Percentiles rank a stretch among this genome's conserved stretches.
Evolutionary conservation across 2,329 filamentous ascomycete species (phyloP).

Genomic region (Xylariales sp.): DNA sequence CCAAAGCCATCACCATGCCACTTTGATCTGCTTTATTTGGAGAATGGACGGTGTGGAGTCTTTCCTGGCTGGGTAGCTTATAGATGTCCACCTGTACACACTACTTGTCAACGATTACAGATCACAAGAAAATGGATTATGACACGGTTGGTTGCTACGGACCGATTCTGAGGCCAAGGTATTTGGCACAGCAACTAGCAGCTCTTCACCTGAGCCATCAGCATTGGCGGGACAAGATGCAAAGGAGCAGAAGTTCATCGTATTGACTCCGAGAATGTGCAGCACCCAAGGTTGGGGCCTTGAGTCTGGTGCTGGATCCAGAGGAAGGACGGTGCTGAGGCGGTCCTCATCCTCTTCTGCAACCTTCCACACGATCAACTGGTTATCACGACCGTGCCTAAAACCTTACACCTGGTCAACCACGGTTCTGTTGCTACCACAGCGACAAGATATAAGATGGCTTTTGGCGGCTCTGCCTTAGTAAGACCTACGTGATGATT

Average conservation of each 20-base stretch:
- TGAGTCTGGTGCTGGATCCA: slow-evolving; percentile 51
- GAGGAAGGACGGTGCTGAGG: slow-evolving; percentile 66
- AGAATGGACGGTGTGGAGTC: slow-evolving; percentile 52
- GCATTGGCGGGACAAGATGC: slow-evolving; percentile 47
- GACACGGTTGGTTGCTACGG: slow-evolving; percentile 20
- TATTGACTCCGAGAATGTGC: slow-evolving; percentile 79
- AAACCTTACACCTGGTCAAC: slow-evolving; percentile 11
- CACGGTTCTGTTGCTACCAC: too few species aligned
- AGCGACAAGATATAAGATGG: too few species aligned
- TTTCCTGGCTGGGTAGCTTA: slow-evolving; percentile 68
- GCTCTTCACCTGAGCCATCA: slow-evolving; percentile 28
- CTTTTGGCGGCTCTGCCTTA: too few species aligned
- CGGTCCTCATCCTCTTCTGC: slow-evolving; percentile 52
- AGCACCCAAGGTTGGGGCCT: slow-evolving; percentile 77
- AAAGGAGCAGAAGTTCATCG: slow-evolving; percentile 93
- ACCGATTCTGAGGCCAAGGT: slow-evolving; percentile 68
- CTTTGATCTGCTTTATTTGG: slow-evolving; percentile 41
- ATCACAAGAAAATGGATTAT: too few species aligned
- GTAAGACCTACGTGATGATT: slow-evolving; percentile 77
- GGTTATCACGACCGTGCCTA: slow-evolving; percentile 88
- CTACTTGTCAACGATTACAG: too few species aligned
- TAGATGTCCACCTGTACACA: slow-evolving; percentile 69
- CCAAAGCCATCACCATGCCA: slow-evolving; percentile 88
- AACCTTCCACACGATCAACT: slow-evolving; percentile 80
- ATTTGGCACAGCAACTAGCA: slow-evolving; percentile 78